phyloP scores from a whole-genome alignment of 768 basidiomycete genomes.

The Leccinum aurantiacum region DNA sequence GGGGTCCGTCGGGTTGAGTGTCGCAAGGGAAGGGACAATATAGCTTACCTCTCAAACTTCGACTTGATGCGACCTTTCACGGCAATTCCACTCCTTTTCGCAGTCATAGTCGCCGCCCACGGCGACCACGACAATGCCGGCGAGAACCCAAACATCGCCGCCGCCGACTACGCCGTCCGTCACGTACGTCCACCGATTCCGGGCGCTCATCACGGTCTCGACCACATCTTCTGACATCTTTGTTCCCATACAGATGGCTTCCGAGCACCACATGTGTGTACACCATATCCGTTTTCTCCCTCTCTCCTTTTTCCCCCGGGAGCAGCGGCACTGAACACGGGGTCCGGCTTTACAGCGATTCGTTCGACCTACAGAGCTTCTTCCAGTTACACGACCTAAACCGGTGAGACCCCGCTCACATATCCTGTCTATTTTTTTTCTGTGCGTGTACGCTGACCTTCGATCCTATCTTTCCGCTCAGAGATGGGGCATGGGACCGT shows the following conservation, averaged over 20 bases:
- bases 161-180: constrained; percentile 71
- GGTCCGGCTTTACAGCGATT: constrained; percentile 53
- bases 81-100: constrained; percentile 41
- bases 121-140: constrained; percentile 56
- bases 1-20: constrained; percentile 17
- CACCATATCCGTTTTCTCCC: constrained; percentile 1
- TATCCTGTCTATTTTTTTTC: neutral
- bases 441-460: neutral
- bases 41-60: constrained; percentile 9
- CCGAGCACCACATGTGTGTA: constrained; percentile 81
- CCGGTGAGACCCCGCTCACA: constrained; percentile 43
- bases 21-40: neutral
- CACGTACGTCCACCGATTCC: constrained; percentile 64
- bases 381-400: constrained; percentile 95
- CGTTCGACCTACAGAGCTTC: constrained; percentile 84
- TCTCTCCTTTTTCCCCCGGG: neutral
- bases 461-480: constrained; percentile 25
- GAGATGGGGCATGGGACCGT: constrained; percentile 79
- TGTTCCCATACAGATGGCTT: constrained; percentile 66
- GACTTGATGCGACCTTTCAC: constrained; percentile 47
- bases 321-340: neutral
- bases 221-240: constrained; percentile 15
- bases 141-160: constrained; percentile 57
- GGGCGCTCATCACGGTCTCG: constrained; percentile 1
- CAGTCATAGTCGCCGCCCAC: constrained; percentile 47